A percentile compares a stretch with the other conserved stretches of the same genome.
Evolutionary conservation across 2,329 filamentous ascomycete genomes (phyloP).

Genomic region (Beauveria sp.): DNA sequence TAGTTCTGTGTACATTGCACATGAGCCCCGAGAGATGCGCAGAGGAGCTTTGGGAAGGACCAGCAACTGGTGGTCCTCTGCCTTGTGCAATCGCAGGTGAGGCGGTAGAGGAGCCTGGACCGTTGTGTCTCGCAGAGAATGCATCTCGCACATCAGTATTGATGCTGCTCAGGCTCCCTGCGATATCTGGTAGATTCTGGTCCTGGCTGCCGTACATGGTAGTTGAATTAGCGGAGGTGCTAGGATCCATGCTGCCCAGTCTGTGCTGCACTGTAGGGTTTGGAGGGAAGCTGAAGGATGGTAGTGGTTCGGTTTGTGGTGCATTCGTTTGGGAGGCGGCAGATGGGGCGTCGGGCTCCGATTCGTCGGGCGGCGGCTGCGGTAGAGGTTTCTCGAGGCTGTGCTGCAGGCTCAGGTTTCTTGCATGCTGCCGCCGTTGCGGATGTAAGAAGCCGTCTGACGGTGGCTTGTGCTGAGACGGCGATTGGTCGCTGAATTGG

Average conservation of each 20-base stretch:
- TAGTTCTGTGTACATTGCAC: slow-evolving; percentile 75
- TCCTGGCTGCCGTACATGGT: slow-evolving; percentile 9
- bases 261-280: not conserved
- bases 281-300: not conserved
- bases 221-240: not conserved
- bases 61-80: slow-evolving; percentile 26
- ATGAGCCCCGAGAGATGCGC: slow-evolving; percentile 58
- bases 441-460: slow-evolving; percentile 4
- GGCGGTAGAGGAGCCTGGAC: slow-evolving; percentile 46
- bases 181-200: not conserved
- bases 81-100: slow-evolving; percentile 43
- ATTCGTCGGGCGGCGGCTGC: slow-evolving; percentile 33
- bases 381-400: slow-evolving; percentile 53
- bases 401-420: slow-evolving; percentile 45
- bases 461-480: slow-evolving; percentile 8
- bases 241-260: not conserved
- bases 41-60: slow-evolving; percentile 40
- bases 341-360: not conserved
- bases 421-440: slow-evolving; percentile 37
- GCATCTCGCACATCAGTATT: slow-evolving; percentile 7
- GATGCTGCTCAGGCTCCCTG: not conserved
- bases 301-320: slow-evolving; percentile 22
- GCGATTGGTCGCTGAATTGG: slow-evolving; percentile 1
- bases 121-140: slow-evolving; percentile 26
- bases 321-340: not conserved